Base-by-base conservation (phyloP, 2,329 filamentous ascomycete species). In the Xylariales sp. region DNA sequence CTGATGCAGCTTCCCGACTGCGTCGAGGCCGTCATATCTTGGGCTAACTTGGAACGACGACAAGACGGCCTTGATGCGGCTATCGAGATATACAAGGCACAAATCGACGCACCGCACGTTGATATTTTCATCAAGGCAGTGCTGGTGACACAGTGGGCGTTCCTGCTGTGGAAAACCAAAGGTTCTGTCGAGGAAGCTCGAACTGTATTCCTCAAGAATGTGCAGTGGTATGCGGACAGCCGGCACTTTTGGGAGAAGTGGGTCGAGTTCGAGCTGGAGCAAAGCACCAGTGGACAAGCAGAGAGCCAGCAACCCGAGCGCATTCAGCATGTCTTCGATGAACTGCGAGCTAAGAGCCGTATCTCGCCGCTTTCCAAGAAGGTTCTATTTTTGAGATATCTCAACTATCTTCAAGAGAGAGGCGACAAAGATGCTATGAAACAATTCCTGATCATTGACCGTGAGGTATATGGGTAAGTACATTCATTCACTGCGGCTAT, bases 211-310 rank as follows among this genome's bases (percentile, higher is more conserved):
- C 67, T 81, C 44, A 85, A 83, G 61, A 91, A 95, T 51, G 74
- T 85, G 40, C 81, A 89, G 56, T 88, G 81, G 72, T 95, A 94
- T 57, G 73, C 83, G 3, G 87, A 93, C 56, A 95, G 89, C 60
- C 78, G 81, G 23, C 72, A 86, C 29, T 97, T 97, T 70, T 98
- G 93, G 91, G 73, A 81, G 50, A 86, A 79, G 54, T 97, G 89
- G 71, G 76, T 97, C 38, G 71, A 84, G 41, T 95, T 98, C 55
- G 93, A 98, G 66, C 70, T 94, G 33, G 81, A 86, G 40, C 90
- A 95, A 59, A 84, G 87, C 10, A 83, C 82, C 2, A 81, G 69
- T 44, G 65, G 71, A 2, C 76, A 81, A 34, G 70, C 74, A 3
- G 86, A 91, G 54, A 51, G 69, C 2, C 67, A 78, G 40, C 79